Conservation (phyloP, 2,329 filamentous ascomycete species). For the Neopestalotiopsis sp. region DNA sequence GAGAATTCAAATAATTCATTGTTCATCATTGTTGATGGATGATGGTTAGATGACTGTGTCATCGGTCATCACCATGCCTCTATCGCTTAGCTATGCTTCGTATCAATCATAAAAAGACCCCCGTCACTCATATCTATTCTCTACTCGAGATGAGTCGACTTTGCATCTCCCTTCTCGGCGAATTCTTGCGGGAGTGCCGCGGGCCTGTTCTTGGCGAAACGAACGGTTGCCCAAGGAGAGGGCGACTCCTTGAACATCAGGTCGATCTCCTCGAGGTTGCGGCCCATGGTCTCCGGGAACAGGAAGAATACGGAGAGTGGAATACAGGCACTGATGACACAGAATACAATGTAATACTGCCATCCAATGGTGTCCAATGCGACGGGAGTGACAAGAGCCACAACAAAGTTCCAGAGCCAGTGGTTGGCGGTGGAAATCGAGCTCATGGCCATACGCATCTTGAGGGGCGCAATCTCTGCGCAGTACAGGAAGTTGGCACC, state of each 20-base stretch:
- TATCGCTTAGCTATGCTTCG: too few relatives aligned
- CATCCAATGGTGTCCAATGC: conserved; percentile 57
- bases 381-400: conserved; percentile 50
- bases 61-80: too few relatives aligned
- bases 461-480: conserved; percentile 60
- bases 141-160: conserved; percentile 24
- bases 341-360: conserved; percentile 57
- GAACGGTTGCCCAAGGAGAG: conserved; percentile 41
- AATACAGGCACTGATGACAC: conserved; percentile 50
- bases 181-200: conserved; percentile 39
- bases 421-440: conserved; percentile 61
- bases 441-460: conserved; percentile 59
- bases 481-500: conserved; percentile 67
- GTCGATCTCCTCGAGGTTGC: conserved; percentile 52
- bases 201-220: conserved; percentile 42
- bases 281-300: conserved; percentile 57
- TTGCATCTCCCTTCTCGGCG: conserved; percentile 29
- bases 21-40: too few relatives aligned
- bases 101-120: background rate
- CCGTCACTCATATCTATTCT: too few relatives aligned
- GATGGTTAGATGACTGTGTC: too few relatives aligned
- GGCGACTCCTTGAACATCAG: conserved; percentile 48
- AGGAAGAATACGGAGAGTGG: conserved; percentile 50
- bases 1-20: too few relatives aligned
- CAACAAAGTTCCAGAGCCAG: conserved; percentile 56